Conservation (phyloP, 2,329 filamentous ascomycete genomes). For the Stemphylium lycopersici region DNA sequence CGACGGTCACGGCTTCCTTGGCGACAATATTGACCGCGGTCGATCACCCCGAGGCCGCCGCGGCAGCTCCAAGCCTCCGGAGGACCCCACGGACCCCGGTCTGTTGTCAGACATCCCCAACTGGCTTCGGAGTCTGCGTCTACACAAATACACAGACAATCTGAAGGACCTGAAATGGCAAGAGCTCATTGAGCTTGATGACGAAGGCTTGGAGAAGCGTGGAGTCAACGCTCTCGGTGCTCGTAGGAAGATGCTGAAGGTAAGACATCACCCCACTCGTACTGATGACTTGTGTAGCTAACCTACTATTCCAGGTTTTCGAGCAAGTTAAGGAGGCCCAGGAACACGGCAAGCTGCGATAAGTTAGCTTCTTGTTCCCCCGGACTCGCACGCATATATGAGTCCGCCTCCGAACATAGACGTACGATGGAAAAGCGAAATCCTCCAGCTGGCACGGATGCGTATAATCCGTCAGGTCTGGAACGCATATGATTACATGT, state of each 20-base stretch:
- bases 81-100: constrained; percentile 91
- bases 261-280: constrained; percentile 44
- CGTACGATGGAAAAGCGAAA: constrained; percentile 30
- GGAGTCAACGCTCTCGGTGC: constrained; percentile 96
- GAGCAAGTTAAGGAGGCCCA: constrained; percentile 82
- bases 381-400: background rate
- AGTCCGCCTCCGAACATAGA: constrained; percentile 21
- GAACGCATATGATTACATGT: constrained; percentile 28
- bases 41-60: constrained; percentile 90
- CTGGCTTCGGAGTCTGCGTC: constrained; percentile 90
- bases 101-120: constrained; percentile 93
- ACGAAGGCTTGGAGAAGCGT: constrained; percentile 88
- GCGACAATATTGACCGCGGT: constrained; percentile 88
- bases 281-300: constrained; percentile 26
- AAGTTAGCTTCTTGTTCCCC: constrained; percentile 20
- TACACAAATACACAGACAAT: constrained; percentile 99
- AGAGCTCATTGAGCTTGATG: constrained; percentile 88
- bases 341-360: constrained; percentile 51
- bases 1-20: constrained; percentile 79
- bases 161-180: constrained; percentile 97
- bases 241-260: constrained; percentile 97
- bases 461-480: constrained; percentile 33
- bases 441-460: constrained; percentile 32
- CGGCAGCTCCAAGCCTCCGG: constrained; percentile 95
- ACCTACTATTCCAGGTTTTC: constrained; percentile 70